Evolutionary conservation across 441 rosid genomes (phyloP), one percentile per base, ranked within the genome.

Genomic region (Croton setiger): DNA sequence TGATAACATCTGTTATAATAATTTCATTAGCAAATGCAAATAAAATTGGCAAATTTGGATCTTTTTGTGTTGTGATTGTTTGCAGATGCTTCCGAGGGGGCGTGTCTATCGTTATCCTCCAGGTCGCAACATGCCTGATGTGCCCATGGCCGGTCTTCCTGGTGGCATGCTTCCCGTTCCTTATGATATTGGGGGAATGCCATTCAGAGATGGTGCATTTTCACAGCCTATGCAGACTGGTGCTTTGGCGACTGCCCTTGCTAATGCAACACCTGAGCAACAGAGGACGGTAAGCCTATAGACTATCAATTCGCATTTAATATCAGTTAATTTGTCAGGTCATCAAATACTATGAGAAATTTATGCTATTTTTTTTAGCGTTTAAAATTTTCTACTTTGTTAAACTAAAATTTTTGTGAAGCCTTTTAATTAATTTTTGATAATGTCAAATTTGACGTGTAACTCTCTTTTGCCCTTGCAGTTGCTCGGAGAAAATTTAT

Each of bases 401-500:
- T 55, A 7, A 12, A 55, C 36, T 23, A 15, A 1, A 54, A 12
- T 55, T 11, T 55, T 7, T 55, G 13, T 27, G 4, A 8, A 55
- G 60, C 2, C 60, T 23, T 17, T 6, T 23, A 11, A 23, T 52
- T 0, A 7, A 52, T 14, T 0, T 52, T 52, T 18, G 21, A 54
- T 21, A 21, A 54, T 21, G 59, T 23, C 23, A 12, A 14, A 27
- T 11, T 52, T 52, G 21, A 52, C 7, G 56, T 18, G 5, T n/a
- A 11, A 20, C 11, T 11, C 27, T 11, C 31, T 55, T 55, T 13
- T 55, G 37, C 36, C 36, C 4, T 12, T 68, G 52, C 13, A 90
- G 98, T 83, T 92, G 95, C 75, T 92, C 45, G 96, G 98, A 11
- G 95, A 92, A 86, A 90, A 79, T 81, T 90, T 92, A 56, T 92